A percentile compares a stretch with the other conserved stretches of the same genome.
phyloP scores from a whole-genome alignment of 2,329 filamentous ascomycete species.

The Botryosphaeria dothidea region DNA sequence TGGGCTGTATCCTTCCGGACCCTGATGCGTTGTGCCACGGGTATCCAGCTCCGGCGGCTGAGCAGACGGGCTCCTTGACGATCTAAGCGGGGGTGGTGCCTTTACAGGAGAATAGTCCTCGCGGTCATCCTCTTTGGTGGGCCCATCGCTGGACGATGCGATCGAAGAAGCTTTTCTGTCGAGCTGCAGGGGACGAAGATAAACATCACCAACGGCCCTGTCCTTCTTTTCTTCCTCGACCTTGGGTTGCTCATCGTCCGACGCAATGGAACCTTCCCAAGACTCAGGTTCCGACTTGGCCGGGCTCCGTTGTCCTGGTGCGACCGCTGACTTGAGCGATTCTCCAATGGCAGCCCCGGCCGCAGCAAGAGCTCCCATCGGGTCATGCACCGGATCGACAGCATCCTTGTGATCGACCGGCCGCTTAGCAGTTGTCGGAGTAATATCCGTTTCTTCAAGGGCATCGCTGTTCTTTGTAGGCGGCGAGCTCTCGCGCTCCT shows the following conservation, averaged over 20 bases:
- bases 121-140: slow-evolving; percentile 32
- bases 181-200: slow-evolving; percentile 38
- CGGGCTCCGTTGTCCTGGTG: slow-evolving; percentile 28
- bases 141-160: slow-evolving; percentile 40
- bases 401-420: slow-evolving; percentile 23
- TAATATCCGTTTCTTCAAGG: slow-evolving; percentile 34
- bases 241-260: slow-evolving; percentile 12
- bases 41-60: slow-evolving; percentile 25
- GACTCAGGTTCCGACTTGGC: slow-evolving; percentile 20
- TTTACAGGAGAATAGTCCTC: slow-evolving; percentile 30
- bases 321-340: slow-evolving; percentile 43
- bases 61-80: slow-evolving; percentile 15
- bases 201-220: slow-evolving; percentile 35
- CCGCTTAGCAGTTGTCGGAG: slow-evolving; percentile 39
- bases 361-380: slow-evolving; percentile 47
- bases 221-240: slow-evolving; percentile 14
- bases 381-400: slow-evolving; percentile 39
- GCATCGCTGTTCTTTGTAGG: not conserved
- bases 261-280: slow-evolving; percentile 22
- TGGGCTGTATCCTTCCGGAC: slow-evolving; percentile 41
- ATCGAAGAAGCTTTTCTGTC: slow-evolving; percentile 37
- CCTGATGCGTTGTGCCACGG: not conserved
- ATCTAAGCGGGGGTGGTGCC: slow-evolving; percentile 35
- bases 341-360: slow-evolving; percentile 52
- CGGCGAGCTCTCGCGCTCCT: slow-evolving; percentile 20